Percentiles rank a stretch among this genome's conserved stretches.
These are phyloP conservation scores for Pestalotiopsis sp. DNA, from an alignment of 2,329 filamentous ascomycete species.

Conservation along the genomic window DNA sequence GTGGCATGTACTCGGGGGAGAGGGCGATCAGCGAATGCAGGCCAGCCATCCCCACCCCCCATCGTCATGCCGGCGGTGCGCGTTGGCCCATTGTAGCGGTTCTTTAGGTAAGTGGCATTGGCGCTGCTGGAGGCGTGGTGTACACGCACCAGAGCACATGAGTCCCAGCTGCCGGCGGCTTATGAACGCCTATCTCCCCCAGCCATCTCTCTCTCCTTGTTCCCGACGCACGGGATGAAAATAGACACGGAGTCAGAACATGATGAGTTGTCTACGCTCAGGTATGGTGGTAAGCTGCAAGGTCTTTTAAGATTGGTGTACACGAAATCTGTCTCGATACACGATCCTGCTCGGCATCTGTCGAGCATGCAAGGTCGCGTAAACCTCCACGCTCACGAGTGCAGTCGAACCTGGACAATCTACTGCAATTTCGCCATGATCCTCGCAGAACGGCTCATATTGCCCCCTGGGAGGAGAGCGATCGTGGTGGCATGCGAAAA, in stretches of 20 bases:
- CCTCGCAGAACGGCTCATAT: background rate
- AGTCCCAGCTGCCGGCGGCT: background rate
- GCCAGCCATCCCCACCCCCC: background rate
- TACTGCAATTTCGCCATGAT: background rate
- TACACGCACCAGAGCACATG: background rate
- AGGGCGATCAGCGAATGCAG: background rate
- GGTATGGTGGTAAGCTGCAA: background rate
- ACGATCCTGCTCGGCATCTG: constrained; percentile 2
- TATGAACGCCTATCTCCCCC: background rate
- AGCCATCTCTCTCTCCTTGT: background rate
- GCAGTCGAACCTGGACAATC: background rate
- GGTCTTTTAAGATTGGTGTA: background rate
- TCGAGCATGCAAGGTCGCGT: background rate
- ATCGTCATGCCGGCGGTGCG: background rate
- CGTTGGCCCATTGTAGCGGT: background rate
- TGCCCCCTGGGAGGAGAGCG: background rate
- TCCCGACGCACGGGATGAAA: background rate
- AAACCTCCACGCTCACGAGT: background rate
- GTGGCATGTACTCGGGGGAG: background rate
- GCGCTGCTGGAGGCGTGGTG: background rate
- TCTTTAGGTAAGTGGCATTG: background rate
- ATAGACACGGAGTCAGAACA: background rate
- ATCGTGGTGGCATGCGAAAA: background rate
- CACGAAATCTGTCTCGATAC: background rate
- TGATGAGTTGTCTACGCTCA: background rate